Evolutionary conservation across 208 protist genomes (phyloP), one percentile per base, ranked within the genome.

Genomic region (Leishmania lainsoni): DNA sequence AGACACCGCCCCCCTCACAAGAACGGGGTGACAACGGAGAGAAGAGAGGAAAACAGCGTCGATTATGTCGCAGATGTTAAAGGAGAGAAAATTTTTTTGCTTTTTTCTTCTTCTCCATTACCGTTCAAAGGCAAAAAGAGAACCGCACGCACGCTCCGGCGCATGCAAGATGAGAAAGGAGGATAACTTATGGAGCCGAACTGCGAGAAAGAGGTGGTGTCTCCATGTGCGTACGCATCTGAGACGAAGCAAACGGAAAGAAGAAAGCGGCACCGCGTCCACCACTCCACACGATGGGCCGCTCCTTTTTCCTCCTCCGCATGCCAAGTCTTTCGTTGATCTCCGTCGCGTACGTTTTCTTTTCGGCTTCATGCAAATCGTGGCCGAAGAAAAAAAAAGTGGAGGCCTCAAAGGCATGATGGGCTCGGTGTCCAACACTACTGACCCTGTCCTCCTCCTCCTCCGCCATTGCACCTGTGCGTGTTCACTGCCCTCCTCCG

Each of bases 31-130:
- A 14, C 29, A 48, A 71, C 2, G 39, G 12, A 49, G 26, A 52
- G 35, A 42, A 71, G 10, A n/a, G 5, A 65, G 29, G 59, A 73
- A 52, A 54, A 73, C 4, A 73, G 69, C 80, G 5, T 49, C 48
- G 70, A 73, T 76, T 32, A 59, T 71, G 22, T 74, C 51, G 52
- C 56, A 61, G 52, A 29, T 49, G 54, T 45, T 48, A 76, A 35
- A 63, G 73, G 35, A 63, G 52, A 48, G 49, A 75, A 75, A 61
- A 2, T 48, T 73, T 35, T 39, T 39, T 45, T 4, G 42, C 42
- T 56, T 42, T 51, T 58, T 42, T 17, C 48, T 63, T 65, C 51
- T 49, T 48, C 58, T 22, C 51, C 42, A 32, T 58, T 59, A 72
- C 75, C 39, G 39, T 54, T 70, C 65, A 58, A 56, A 48, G 2